Evolutionary conservation across 2,329 filamentous ascomycete genomes (phyloP).

Genomic region (Periconia sp.): DNA sequence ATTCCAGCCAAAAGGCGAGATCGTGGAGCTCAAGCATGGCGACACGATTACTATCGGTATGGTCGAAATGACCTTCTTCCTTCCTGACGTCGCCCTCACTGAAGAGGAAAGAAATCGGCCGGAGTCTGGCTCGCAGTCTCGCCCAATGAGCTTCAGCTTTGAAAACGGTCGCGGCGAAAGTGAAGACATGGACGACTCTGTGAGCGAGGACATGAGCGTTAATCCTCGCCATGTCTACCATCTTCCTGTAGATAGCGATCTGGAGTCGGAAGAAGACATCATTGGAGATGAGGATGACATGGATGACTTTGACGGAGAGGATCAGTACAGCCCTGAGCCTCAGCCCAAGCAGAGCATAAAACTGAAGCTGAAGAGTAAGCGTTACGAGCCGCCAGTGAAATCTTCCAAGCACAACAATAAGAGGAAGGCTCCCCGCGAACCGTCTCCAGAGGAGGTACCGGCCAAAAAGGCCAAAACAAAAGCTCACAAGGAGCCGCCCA

Average conservation of each 20-base stretch:
- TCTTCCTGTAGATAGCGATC: conserved; percentile 29
- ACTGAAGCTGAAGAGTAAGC: conserved; percentile 34
- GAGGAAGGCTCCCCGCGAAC: conserved; percentile 29
- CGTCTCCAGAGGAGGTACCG: conserved; percentile 29
- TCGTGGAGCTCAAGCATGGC: conserved; percentile 64
- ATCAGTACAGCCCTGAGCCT: conserved; percentile 40
- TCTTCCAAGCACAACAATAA: conserved; percentile 33
- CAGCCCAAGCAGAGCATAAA: conserved; percentile 36
- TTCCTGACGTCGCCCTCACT: conserved; percentile 59
- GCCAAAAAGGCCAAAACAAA: conserved; percentile 15
- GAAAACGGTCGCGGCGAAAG: conserved; percentile 66
- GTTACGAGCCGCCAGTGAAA: conserved; percentile 19
- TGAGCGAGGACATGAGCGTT: conserved; percentile 38
- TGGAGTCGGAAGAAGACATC: conserved; percentile 32
- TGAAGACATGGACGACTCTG: conserved; percentile 41
- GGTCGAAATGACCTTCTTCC: conserved; percentile 70
- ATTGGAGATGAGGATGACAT: conserved; percentile 34
- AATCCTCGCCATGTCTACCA: conserved; percentile 43
- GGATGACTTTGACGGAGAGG: conserved; percentile 43
- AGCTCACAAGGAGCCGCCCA: conserved; percentile 14
- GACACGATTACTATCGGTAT: conserved; percentile 75
- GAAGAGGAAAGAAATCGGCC: conserved; percentile 60
- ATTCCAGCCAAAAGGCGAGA: conserved; percentile 23
- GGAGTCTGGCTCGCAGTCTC: conserved; percentile 52
- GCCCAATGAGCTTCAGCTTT: conserved; percentile 76